These are phyloP conservation scores for Pestalotiopsis sp. DNA, from an alignment of 2,329 filamentous ascomycete species.

Conservation along the genomic window DNA sequence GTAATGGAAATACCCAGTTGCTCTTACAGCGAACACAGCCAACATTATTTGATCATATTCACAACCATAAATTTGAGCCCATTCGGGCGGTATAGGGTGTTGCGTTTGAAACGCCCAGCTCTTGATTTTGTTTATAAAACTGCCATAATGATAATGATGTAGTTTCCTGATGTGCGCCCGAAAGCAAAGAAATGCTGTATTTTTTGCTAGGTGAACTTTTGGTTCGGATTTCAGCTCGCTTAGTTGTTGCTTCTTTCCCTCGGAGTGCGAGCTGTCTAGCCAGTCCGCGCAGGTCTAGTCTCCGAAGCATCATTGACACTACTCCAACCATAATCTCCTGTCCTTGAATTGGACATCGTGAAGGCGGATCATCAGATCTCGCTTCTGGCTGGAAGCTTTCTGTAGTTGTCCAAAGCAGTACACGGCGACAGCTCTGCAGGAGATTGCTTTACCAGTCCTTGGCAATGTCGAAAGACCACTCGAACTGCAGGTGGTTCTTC, in stretches of 20 bases:
- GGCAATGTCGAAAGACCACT: slow-evolving; percentile 95
- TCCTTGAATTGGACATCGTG: not conserved
- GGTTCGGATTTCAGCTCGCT: not conserved
- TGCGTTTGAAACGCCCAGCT: not conserved
- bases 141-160: not conserved
- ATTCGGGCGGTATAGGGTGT: not conserved
- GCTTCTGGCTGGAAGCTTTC: not conserved
- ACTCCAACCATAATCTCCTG: not conserved
- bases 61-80: not conserved
- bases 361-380: not conserved
- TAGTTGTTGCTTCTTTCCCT: not conserved
- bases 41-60: not conserved
- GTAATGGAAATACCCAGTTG: slow-evolving; percentile 6
- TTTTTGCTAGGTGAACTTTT: not conserved
- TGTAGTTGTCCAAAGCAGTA: not conserved
- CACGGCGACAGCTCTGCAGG: not conserved
- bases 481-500: slow-evolving; percentile 85
- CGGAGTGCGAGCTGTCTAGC: not conserved
- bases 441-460: slow-evolving; percentile 75
- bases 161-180: not conserved
- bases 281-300: not conserved
- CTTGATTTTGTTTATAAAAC: not conserved
- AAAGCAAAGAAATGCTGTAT: not conserved
- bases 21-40: not conserved
- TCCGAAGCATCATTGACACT: not conserved